A percentile compares a stretch with the other conserved stretches of the same genome.
These are phyloP conservation scores for Xylariaceae sp. DNA, from an alignment of 2,329 filamentous ascomycete genomes.

Conservation along the genomic window DNA sequence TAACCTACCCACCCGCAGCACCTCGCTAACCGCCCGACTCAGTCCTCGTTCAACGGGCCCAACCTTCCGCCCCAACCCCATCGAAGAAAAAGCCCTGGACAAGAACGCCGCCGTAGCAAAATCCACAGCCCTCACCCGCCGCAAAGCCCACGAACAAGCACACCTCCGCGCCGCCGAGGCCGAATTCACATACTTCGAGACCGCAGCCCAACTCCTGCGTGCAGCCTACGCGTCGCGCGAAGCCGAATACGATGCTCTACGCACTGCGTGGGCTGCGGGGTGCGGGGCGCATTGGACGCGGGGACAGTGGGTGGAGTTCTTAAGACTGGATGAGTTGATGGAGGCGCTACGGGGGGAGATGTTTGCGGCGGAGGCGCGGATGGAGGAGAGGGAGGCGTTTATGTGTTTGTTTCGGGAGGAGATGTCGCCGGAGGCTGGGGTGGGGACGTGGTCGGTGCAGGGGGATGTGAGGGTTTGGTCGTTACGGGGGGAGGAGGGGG, in stretches of 20 bases:
- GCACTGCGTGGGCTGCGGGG: background rate
- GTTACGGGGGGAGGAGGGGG: background rate
- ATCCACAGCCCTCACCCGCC: background rate
- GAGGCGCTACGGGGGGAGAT: background rate
- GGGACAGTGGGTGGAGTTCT: background rate
- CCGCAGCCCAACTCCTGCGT: background rate
- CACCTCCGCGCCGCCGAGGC: background rate
- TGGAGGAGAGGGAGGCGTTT: constrained; percentile 5
- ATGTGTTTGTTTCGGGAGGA: background rate
- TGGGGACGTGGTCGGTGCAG: background rate
- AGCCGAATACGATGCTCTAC: background rate
- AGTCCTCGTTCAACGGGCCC: no score
- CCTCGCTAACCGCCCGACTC: background rate
- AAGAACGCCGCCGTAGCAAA: no score
- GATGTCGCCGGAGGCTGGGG: background rate
- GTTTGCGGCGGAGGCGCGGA: background rate
- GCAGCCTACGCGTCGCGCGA: background rate
- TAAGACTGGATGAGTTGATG: background rate
- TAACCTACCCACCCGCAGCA: background rate
- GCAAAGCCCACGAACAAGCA: background rate
- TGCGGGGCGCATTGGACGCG: background rate
- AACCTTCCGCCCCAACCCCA: no score
- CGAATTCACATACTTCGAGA: constrained; percentile 3
- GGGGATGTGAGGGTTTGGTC: constrained; percentile 3
- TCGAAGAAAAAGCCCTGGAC: no score